Evolutionary conservation across 805 yeast genomes (phyloP).

Genomic region (Monosporozyma unispora): DNA sequence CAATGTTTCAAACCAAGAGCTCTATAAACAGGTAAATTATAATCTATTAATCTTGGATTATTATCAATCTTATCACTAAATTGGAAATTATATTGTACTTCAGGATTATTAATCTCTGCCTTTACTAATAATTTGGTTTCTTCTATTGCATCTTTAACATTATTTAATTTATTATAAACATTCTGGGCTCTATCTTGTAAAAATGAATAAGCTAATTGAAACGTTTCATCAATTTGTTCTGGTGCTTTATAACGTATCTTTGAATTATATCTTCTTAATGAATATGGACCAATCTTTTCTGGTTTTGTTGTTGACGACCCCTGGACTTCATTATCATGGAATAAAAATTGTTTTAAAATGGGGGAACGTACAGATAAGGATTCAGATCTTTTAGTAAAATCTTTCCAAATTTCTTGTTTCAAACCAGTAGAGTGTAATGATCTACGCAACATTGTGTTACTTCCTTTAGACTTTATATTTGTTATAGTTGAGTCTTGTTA

Average conservation of each 20-base stretch:
- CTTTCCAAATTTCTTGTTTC: constrained; percentile 24
- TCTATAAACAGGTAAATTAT: constrained; percentile 73
- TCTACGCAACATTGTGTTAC: not conserved
- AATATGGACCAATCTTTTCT: constrained; percentile 42
- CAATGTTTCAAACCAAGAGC: constrained; percentile 58
- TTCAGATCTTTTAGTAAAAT: constrained; percentile 16
- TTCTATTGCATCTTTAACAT: constrained; percentile 12
- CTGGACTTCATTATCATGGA: constrained; percentile 22
- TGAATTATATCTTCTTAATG: constrained; percentile 36
- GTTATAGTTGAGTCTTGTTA: too few relatives aligned
- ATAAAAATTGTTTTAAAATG: constrained; percentile 23
- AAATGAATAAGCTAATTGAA: constrained; percentile 55
- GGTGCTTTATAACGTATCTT: constrained; percentile 58
- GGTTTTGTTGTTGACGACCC: too few relatives aligned
- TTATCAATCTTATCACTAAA: constrained; percentile 34
- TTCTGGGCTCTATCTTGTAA: constrained; percentile 43
- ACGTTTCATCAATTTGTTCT: constrained; percentile 58
- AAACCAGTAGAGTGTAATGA: not conserved
- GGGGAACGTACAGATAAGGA: constrained; percentile 25
- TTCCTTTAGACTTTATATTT: too few relatives aligned
- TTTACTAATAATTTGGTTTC: constrained; percentile 35
- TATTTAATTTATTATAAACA: constrained; percentile 26
- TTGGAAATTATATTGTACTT: constrained; percentile 61
- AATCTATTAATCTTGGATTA: constrained; percentile 45
- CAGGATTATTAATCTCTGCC: constrained; percentile 77